Evolutionary conservation across 192 early-diverging fungal genomes (phyloP).

Genomic region (Neocallimastix lanati): DNA sequence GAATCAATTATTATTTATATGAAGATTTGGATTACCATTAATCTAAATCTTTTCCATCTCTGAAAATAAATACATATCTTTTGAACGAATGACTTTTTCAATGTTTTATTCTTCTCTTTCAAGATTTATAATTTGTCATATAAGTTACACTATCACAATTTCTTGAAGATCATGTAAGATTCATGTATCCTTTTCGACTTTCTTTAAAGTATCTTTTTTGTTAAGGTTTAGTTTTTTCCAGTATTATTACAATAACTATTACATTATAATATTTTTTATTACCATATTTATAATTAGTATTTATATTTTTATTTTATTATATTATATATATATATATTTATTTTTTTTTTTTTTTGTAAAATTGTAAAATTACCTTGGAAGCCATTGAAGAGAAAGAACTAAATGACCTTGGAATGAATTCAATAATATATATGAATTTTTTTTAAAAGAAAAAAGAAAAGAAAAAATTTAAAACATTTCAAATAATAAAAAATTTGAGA

Average conservation of each 20-base stretch:
- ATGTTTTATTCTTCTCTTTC: conserved; percentile 32
- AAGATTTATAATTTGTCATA: conserved; percentile 38
- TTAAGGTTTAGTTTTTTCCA: background rate
- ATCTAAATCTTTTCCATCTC: conserved; percentile 47
- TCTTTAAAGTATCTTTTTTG: conserved; percentile 37
- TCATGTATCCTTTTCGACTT: conserved; percentile 34
- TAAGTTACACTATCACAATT: conserved; percentile 28
- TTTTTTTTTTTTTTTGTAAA: no score
- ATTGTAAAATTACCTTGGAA: background rate
- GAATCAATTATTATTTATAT: conserved; percentile 61
- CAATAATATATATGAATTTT: no score
- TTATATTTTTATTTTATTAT: no score
- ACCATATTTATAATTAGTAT: no score
- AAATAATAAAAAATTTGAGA: no score
- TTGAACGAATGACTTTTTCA: conserved; percentile 21
- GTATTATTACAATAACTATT: background rate
- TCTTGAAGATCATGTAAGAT: conserved; percentile 64
- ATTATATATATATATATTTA: no score
- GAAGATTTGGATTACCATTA: conserved; percentile 29
- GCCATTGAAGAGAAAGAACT: conserved; percentile 20
- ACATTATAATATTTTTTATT: no score
- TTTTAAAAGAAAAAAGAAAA: no score
- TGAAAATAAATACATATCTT: conserved; percentile 10
- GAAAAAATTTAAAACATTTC: no score
- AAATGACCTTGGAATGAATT: conserved; percentile 27